phyloP scores from a whole-genome alignment of 2,329 filamentous ascomycete species.

The Cadophora gregata region DNA sequence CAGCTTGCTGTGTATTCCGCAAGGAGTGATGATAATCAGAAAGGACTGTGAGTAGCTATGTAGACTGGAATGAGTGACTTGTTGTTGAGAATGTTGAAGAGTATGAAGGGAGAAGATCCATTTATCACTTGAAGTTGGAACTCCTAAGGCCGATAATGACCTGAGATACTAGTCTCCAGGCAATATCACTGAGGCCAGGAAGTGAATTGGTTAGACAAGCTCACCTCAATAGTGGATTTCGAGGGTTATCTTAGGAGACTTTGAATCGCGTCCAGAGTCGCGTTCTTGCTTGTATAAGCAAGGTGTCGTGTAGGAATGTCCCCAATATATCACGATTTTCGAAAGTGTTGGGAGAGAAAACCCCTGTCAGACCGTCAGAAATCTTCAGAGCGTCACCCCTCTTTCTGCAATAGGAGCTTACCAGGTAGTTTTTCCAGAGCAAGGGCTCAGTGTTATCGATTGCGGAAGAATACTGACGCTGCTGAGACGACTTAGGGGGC shows the following conservation, averaged over 20 bases:
- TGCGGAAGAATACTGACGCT: slow-evolving; percentile 12
- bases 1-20: slow-evolving; percentile 18
- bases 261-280: slow-evolving; percentile 29
- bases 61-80: slow-evolving; percentile 32
- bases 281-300: slow-evolving; percentile 30
- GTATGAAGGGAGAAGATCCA: slow-evolving; percentile 18
- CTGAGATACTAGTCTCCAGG: slow-evolving; percentile 20
- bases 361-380: not conserved
- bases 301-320: slow-evolving; percentile 29
- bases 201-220: slow-evolving; percentile 32
- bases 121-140: slow-evolving; percentile 17
- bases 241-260: slow-evolving; percentile 16
- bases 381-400: slow-evolving; percentile 6
- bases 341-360: slow-evolving; percentile 3
- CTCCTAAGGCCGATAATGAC: slow-evolving; percentile 14
- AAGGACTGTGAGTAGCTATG: slow-evolving; percentile 30
- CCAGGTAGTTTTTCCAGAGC: not conserved
- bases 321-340: slow-evolving; percentile 23
- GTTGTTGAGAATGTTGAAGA: slow-evolving; percentile 7
- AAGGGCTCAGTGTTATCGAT: slow-evolving; percentile 13
- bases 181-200: slow-evolving; percentile 24
- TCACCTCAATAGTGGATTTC: slow-evolving; percentile 36
- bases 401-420: not conserved
- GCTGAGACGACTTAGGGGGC: slow-evolving; percentile 13
- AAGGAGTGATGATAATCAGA: slow-evolving; percentile 19